Evolutionary conservation across 73 alveolate genomes (phyloP).

Genomic region (Paramecium caudatum): DNA sequence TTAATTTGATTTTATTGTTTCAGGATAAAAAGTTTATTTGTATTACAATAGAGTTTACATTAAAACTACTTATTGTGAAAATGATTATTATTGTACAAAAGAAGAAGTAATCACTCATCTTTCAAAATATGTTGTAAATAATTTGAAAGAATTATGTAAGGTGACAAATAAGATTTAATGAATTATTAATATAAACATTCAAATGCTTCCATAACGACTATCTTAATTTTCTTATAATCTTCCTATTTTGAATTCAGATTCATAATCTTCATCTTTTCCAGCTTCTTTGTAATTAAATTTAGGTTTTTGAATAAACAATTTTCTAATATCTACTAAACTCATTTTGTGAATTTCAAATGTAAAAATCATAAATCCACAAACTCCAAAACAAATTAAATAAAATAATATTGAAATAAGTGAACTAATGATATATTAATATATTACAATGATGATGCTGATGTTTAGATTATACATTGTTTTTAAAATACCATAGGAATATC

Average conservation of each 20-base stretch:
- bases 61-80: not conserved
- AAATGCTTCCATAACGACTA: constrained; percentile 57
- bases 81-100: not conserved
- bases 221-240: constrained; percentile 2
- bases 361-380: not conserved
- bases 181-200: constrained; percentile 48
- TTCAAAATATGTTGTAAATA: not conserved
- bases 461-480: constrained; percentile 33
- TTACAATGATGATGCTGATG: not conserved
- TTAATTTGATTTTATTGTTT: constrained; percentile 1
- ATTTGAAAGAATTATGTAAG: not conserved
- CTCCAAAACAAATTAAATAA: constrained; percentile 31
- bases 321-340: not conserved
- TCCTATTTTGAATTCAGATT: constrained; percentile 63
- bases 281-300: not conserved
- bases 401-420: not conserved
- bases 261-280: constrained; percentile 40
- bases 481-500: constrained; percentile 56
- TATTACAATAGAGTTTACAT: not conserved
- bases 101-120: not conserved
- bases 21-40: not conserved
- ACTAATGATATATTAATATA: not conserved
- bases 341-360: not conserved
- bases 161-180: no score
- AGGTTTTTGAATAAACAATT: not conserved